Evolutionary conservation across 495 filamentous ascomycete species (phyloP).

Genomic region (Thermochaetoides thermophila): DNA sequence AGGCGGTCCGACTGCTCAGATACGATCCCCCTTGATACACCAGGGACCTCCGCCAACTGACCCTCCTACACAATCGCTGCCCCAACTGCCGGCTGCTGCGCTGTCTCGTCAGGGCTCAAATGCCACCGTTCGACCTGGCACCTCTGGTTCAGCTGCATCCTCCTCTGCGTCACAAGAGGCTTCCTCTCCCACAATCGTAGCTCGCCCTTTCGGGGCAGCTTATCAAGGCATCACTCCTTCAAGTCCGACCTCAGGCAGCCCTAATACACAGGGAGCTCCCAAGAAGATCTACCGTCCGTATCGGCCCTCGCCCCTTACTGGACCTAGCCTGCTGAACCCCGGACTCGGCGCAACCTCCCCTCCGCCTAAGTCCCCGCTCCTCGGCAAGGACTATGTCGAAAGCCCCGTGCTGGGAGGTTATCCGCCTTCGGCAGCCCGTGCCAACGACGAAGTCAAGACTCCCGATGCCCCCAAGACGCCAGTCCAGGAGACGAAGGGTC

Average conservation of each 20-base stretch:
- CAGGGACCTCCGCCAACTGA: conserved; percentile 17
- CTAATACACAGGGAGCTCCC: too few relatives aligned
- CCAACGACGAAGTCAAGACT: neutral
- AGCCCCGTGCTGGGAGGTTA: neutral
- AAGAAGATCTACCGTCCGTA: conserved; percentile 2
- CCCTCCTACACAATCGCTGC: conserved; percentile 16
- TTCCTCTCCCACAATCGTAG: neutral
- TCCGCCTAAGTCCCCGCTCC: neutral
- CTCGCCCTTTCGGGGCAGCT: neutral
- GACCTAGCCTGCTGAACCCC: conserved; percentile 1
- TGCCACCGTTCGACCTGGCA: too few relatives aligned
- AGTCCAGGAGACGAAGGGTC: neutral
- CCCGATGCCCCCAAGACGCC: neutral
- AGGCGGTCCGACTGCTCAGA: conserved; percentile 3
- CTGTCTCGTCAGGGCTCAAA: too few relatives aligned
- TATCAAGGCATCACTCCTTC: neutral
- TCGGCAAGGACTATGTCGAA: neutral
- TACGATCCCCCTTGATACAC: conserved; percentile 1
- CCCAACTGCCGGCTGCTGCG: conserved; percentile 8
- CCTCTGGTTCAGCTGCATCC: too few relatives aligned
- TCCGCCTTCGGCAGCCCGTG: too few relatives aligned
- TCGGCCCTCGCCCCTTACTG: conserved; percentile 2
- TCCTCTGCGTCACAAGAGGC: too few relatives aligned
- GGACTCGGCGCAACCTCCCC: conserved; percentile 3
- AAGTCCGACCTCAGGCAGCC: neutral